Evolutionary conservation across 352 stramenopile species (phyloP), one percentile per base, ranked within the genome.

Genomic region (Plasmopara viticola): DNA sequence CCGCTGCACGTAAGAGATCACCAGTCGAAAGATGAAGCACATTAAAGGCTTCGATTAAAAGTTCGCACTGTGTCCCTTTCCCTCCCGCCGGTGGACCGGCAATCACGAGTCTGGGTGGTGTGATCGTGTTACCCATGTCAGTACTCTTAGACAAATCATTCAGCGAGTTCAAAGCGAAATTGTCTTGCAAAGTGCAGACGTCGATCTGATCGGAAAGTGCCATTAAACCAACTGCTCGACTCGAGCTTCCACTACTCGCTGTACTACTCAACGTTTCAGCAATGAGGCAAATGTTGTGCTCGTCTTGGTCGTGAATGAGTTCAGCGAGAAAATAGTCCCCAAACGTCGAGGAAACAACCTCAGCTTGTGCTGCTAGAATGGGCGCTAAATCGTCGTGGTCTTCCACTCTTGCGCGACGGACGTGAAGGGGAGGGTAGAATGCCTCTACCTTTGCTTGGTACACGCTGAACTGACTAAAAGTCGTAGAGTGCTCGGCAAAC

Each of bases 21-120:
- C 93, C 91, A 12, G 89, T 96, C 37, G 80, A 95, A 0, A 98
- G 65, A 60, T 98, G 93, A 9, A 97, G 72, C 6, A 97, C 73
- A 40, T 86, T 86, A 67, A 94, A 96, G 33, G 82, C 74, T 13
- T 89, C 67, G 1, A 80, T 79, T 6, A 97, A 90, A 14, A 90
- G 45, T 65, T 97, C 87, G 54, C 94, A 98, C 54, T 98, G 91
- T 25, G 93, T 98, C 34, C 94, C 93, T 73, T 98, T 98, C 17
- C 91, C 94, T 33, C 73, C 86, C 2, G 91, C 94, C 0, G 95
- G 92, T 15, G 91, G 90, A 15, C 94, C 95, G 17, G 79, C 72
- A 40, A 96, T 95, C 47, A 97, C 89, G 14, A 97, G 66, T 53
- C 66, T 70, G 1, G 68, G 62, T 9, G 65, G 61, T 20, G 72